Evolutionary conservation across 1,139 yeast genomes (phyloP).

Genomic region (Kluyveromyces sp.): DNA sequence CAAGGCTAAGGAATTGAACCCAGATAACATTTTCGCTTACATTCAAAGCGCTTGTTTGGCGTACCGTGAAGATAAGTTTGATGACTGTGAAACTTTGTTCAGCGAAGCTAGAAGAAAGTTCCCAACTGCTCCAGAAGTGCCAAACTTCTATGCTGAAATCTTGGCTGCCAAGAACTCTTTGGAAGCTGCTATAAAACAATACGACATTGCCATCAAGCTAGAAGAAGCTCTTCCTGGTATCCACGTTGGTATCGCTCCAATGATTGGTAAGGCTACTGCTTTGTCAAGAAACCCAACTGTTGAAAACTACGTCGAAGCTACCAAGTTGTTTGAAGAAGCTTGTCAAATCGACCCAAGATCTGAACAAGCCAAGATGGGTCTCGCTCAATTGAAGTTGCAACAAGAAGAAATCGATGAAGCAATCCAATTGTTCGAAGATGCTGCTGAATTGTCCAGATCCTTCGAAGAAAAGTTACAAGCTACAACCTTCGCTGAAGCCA

Average conservation of each 20-base stretch:
- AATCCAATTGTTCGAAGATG: slow-evolving; percentile 68
- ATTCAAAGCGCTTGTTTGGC: slow-evolving; percentile 90
- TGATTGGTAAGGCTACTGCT: slow-evolving; percentile 81
- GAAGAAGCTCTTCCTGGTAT: slow-evolving; percentile 45
- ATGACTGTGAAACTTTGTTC: slow-evolving; percentile 60
- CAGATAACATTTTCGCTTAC: slow-evolving; percentile 72
- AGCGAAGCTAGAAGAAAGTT: slow-evolving; percentile 65
- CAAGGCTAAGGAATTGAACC: slow-evolving; percentile 68
- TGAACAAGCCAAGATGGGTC: slow-evolving; percentile 80
- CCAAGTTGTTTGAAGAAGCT: slow-evolving; percentile 65
- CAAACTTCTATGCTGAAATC: slow-evolving; percentile 93
- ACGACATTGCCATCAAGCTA: slow-evolving; percentile 77
- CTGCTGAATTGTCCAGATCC: slow-evolving; percentile 75
- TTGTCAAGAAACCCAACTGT: slow-evolving; percentile 52
- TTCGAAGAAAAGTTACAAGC: slow-evolving; percentile 87
- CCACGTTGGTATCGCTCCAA: slow-evolving; percentile 82
- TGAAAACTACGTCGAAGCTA: slow-evolving; percentile 52
- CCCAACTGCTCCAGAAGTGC: slow-evolving; percentile 86
- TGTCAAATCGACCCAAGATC: slow-evolving; percentile 77
- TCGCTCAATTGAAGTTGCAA: slow-evolving; percentile 87
- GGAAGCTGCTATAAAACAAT: slow-evolving; percentile 70
- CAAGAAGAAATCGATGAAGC: slow-evolving; percentile 79
- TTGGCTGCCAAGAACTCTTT: slow-evolving; percentile 74
- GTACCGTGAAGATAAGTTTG: slow-evolving; percentile 67
- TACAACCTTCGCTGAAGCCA: slow-evolving; percentile 86